Evolutionary conservation across 352 stramenopile genomes (phyloP).

Genomic region (Salisapilia sapeloensis): DNA sequence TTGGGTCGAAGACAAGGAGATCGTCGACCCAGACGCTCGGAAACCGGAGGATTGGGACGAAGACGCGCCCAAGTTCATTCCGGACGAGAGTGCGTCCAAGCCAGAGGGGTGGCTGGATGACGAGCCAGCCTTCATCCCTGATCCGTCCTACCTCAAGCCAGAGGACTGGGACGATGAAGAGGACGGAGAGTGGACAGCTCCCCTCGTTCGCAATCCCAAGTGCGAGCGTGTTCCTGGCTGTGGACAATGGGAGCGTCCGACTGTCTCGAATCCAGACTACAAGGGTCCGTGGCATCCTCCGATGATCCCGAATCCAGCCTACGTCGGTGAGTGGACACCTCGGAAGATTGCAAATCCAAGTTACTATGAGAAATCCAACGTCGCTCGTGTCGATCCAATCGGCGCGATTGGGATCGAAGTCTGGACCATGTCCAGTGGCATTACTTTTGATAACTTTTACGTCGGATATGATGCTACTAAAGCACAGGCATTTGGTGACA

Average conservation of each 20-base stretch:
- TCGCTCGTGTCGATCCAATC: slow-evolving; percentile 75
- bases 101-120: slow-evolving; percentile 84
- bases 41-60: slow-evolving; percentile 92
- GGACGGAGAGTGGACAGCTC: slow-evolving; percentile 82
- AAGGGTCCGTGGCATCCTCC: slow-evolving; percentile 86
- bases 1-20: slow-evolving; percentile 84
- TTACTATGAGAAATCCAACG: slow-evolving; percentile 76
- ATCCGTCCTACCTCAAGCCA: slow-evolving; percentile 64
- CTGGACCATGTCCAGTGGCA: slow-evolving; percentile 78
- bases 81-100: slow-evolving; percentile 75
- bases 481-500: slow-evolving; percentile 56
- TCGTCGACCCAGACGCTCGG: slow-evolving; percentile 69
- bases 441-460: slow-evolving; percentile 89
- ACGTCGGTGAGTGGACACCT: slow-evolving; percentile 83
- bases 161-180: slow-evolving; percentile 91
- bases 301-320: slow-evolving; percentile 85
- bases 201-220: slow-evolving; percentile 81
- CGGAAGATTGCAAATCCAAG: slow-evolving; percentile 82
- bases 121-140: slow-evolving; percentile 55
- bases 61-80: slow-evolving; percentile 69
- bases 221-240: slow-evolving; percentile 76
- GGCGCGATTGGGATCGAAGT: slow-evolving; percentile 84
- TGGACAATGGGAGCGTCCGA: slow-evolving; percentile 78
- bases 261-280: slow-evolving; percentile 82
- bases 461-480: slow-evolving; percentile 72